Evolutionary conservation across 2,329 filamentous ascomycete genomes (phyloP).

Genomic region (Colletotrichum sp.): DNA sequence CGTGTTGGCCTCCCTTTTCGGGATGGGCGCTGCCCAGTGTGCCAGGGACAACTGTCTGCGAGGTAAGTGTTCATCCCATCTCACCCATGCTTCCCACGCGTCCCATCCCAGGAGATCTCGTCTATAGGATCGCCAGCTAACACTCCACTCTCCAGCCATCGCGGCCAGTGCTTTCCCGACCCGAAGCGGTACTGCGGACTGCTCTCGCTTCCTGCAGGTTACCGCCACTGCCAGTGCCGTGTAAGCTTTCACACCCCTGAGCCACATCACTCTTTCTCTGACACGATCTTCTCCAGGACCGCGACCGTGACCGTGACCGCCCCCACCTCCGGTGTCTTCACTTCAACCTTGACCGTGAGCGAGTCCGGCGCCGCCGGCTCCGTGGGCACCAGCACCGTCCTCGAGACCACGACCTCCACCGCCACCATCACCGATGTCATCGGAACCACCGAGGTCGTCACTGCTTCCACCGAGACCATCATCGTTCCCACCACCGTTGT

Average conservation of each 20-base stretch:
- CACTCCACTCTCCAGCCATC: background rate
- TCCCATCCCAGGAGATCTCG: background rate
- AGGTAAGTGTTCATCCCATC: background rate
- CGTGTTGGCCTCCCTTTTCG: constrained; percentile 20
- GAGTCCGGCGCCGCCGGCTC: background rate
- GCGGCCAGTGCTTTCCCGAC: constrained; percentile 8
- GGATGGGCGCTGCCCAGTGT: constrained; percentile 15
- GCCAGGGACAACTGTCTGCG: constrained; percentile 20
- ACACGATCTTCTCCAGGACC: background rate
- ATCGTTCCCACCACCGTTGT: constrained; percentile 11
- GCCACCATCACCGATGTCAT: background rate
- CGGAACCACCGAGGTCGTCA: constrained; percentile 1
- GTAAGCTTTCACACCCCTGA: background rate
- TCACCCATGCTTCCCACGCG: background rate
- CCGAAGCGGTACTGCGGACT: constrained; percentile 15
- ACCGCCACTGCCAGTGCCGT: constrained; percentile 1
- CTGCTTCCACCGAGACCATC: constrained; percentile 9
- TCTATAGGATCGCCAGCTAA: background rate
- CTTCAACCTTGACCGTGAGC: background rate
- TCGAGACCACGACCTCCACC: background rate
- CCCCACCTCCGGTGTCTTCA: constrained; percentile 13
- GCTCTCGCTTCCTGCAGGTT: constrained; percentile 4
- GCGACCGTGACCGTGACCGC: constrained; percentile 7
- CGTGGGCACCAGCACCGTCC: constrained; percentile 4
- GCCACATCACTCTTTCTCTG: background rate